These are phyloP conservation scores for Stylonectria norvegica DNA, from an alignment of 2,329 filamentous ascomycete species.

Conservation along the genomic window DNA sequence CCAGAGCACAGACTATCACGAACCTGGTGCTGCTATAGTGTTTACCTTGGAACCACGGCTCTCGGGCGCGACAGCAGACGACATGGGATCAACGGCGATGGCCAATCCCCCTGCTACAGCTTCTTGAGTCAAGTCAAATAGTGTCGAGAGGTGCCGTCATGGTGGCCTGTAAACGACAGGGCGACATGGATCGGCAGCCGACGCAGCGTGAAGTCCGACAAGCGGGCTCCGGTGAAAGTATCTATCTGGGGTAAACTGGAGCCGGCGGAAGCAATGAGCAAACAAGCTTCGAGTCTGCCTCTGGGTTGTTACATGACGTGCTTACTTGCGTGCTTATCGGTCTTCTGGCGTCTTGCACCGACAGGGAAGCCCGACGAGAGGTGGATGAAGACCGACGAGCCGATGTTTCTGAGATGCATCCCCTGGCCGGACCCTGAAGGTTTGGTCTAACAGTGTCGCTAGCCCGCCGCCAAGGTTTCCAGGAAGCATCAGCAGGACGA, in stretches of 20 bases:
- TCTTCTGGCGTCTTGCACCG: neutral
- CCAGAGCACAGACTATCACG: neutral
- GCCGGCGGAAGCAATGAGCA: neutral
- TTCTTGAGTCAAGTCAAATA: neutral
- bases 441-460: neutral
- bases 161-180: neutral
- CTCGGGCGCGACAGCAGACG: too few relatives aligned
- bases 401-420: neutral
- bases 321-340: slow-evolving; percentile 6
- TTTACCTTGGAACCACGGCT: neutral
- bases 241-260: slow-evolving; percentile 4
- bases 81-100: neutral
- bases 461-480: neutral
- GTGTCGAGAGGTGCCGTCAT: neutral
- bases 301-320: slow-evolving; percentile 1
- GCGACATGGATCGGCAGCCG: neutral
- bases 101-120: neutral
- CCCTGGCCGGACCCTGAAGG: neutral
- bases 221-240: neutral
- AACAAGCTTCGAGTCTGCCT: neutral
- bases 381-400: slow-evolving; percentile 3
- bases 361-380: neutral
- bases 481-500: neutral
- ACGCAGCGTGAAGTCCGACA: slow-evolving; percentile 1
- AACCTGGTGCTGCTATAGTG: neutral